phyloP scores from a whole-genome alignment of 2,329 filamentous ascomycete species.

The Stagonosporopsis rhizophila region DNA sequence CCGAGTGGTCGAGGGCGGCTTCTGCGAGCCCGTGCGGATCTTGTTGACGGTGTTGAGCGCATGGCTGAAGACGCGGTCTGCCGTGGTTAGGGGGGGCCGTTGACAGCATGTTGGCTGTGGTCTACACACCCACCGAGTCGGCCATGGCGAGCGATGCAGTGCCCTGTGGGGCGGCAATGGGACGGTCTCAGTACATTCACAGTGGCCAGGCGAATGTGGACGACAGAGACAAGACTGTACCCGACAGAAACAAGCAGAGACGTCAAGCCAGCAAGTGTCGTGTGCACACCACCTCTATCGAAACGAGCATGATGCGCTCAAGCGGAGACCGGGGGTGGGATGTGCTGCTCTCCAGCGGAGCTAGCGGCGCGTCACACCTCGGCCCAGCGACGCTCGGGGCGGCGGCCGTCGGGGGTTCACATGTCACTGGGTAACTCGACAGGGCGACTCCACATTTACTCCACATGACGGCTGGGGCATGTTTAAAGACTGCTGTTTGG shows the following conservation, averaged over 20 bases:
- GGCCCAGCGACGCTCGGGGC: too few species aligned
- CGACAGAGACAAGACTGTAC: not conserved
- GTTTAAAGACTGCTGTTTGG: too few species aligned
- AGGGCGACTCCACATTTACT: too few species aligned
- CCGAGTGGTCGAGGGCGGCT: conserved; percentile 84
- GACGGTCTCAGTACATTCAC: conserved; percentile 24
- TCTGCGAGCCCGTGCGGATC: conserved; percentile 89
- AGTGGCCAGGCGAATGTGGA: not conserved
- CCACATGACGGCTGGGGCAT: too few species aligned
- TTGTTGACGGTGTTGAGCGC: conserved; percentile 98
- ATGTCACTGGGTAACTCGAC: too few species aligned
- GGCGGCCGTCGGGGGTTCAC: too few species aligned
- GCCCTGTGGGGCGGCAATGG: conserved; percentile 24
- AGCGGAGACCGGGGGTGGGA: too few species aligned
- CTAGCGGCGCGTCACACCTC: too few species aligned
- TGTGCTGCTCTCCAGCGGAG: too few species aligned
- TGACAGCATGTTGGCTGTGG: not conserved
- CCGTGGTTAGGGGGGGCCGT: not conserved
- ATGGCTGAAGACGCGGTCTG: conserved; percentile 98
- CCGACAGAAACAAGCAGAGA: not conserved
- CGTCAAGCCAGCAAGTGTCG: not conserved
- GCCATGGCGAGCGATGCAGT: conserved; percentile 43
- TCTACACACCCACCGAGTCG: conserved; percentile 51
- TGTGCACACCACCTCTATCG: not conserved
- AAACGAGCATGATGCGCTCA: conserved; percentile 26